Evolutionary conservation across 352 stramenopile genomes (phyloP).

Genomic region (Phytophthora fragariae): DNA sequence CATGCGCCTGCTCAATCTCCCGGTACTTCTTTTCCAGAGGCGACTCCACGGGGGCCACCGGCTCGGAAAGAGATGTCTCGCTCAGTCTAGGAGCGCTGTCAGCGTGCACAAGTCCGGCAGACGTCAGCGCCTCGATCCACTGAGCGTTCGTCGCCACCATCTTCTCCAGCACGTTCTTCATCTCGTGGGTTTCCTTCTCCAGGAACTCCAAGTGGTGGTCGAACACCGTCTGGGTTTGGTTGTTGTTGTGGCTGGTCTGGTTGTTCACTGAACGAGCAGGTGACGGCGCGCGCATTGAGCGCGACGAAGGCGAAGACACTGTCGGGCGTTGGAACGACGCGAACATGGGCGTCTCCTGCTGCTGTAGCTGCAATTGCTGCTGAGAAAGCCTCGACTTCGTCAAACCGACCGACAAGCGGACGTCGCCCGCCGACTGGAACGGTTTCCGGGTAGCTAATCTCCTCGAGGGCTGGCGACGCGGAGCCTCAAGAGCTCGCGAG

Average conservation of each 20-base stretch:
- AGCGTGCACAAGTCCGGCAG: conserved; percentile 32
- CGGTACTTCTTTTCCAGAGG: conserved; percentile 58
- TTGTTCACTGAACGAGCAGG: conserved; percentile 46
- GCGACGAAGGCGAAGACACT: conserved; percentile 27
- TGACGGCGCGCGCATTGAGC: conserved; percentile 22
- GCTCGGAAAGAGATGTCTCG: conserved; percentile 35
- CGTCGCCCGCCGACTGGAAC: conserved; percentile 42
- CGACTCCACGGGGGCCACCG: conserved; percentile 22
- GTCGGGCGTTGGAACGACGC: conserved; percentile 31
- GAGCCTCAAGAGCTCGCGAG: conserved; percentile 21
- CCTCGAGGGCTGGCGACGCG: conserved; percentile 22
- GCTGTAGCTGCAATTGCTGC: conserved; percentile 19
- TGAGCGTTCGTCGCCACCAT: conserved; percentile 80
- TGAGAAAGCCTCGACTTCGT: conserved; percentile 23
- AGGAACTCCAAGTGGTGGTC: conserved; percentile 76
- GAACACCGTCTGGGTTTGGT: conserved; percentile 54
- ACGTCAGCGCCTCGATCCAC: conserved; percentile 68
- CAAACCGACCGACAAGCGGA: conserved; percentile 32
- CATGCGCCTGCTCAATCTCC: conserved; percentile 56
- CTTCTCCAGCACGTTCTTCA: conserved; percentile 69
- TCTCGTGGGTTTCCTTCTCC: conserved; percentile 72
- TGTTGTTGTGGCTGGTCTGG: conserved; percentile 40
- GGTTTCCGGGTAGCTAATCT: conserved; percentile 30
- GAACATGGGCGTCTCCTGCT: conserved; percentile 26
- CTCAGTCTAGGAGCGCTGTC: conserved; percentile 25